Evolutionary conservation across 306 rosid species (phyloP).

Genomic region (Carpinus viminea): DNA sequence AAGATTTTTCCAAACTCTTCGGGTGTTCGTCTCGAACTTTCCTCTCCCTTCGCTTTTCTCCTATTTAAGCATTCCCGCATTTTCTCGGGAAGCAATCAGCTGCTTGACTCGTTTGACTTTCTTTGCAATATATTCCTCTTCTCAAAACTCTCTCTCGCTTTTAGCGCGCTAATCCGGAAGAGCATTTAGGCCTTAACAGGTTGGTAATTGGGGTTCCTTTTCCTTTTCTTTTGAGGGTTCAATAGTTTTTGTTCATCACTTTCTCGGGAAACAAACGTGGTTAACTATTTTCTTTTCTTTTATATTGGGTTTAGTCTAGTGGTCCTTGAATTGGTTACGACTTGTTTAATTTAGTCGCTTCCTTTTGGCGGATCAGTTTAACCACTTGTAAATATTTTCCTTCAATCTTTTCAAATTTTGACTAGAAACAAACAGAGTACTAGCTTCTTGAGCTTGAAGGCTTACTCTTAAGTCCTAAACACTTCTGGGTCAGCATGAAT

Average conservation of each 20-base stretch:
- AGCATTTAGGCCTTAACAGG: not conserved
- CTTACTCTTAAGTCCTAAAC: not conserved
- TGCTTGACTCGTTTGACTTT: not conserved
- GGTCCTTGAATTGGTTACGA: not conserved
- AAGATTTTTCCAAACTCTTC: slow-evolving; percentile 45
- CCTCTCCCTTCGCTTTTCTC: slow-evolving; percentile 15
- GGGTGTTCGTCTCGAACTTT: slow-evolving; percentile 39
- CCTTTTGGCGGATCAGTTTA: not conserved
- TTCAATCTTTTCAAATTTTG: not conserved
- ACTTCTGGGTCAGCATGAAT: not conserved
- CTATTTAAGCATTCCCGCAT: not conserved
- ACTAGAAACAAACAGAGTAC: not conserved
- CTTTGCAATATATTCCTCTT: not conserved
- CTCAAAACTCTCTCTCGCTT: not conserved
- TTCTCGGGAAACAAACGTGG: not conserved
- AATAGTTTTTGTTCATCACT: not conserved
- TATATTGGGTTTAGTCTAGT: not conserved
- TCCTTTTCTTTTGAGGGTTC: not conserved
- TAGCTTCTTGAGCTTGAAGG: not conserved
- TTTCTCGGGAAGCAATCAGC: slow-evolving; percentile 1
- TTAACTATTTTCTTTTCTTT: not conserved
- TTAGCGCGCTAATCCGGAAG: not conserved
- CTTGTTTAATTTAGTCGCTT: not conserved
- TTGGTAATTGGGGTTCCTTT: not conserved
- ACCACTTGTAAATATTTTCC: not conserved